Base-by-base conservation (phyloP, 2,329 filamentous ascomycete species). In the Colletotrichum phormii region DNA sequence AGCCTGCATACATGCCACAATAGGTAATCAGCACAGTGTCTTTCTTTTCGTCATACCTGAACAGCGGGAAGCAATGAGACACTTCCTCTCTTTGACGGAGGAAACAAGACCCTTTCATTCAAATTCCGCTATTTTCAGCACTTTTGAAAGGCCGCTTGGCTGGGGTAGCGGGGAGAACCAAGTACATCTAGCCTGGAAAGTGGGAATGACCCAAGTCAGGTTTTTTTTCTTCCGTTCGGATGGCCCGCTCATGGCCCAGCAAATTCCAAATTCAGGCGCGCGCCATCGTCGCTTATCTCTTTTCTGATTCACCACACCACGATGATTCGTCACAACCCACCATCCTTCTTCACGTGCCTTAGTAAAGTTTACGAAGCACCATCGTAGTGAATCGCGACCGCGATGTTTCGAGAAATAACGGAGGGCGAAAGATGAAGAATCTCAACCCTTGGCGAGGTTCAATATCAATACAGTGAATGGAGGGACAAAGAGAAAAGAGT, bases 321-420 rank as follows among this genome's bases (percentile, higher is more conserved):
- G 29, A 55, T 35, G 18, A 37, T 26, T 46, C 26, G 33, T 37
- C 31, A 33, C 18, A 49, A 49, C 63, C 26, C 54, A 61, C 26
- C 33, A 42, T 29, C 13, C 46, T 29, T 24, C 22, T 37, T 37
- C 8, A n/a, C 26, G 46, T 46, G 7, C 59, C 62, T 71, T 66
- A 71, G 62, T 67, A 67, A 71, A 60, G 24, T 46, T 11, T 33
- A 24, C 15, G 35, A 42, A 29, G 54, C 64, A 29, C 24, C 42
- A n/a, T 54, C 64, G 49, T 37, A 22, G 12, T 58, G 8, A 46
- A 24, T 7, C 55, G 22, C n/a, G 55, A 33, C 35, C 26, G 29
- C 24, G 35, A 33, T 26, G 18, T 6, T 29, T 11, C 6, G 15
- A 55, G 22, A 29, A 18, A 18, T 6, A 12, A 57, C 31, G 31